phyloP scores from a whole-genome alignment of 768 basidiomycete species.

The Panellus pusillus region DNA sequence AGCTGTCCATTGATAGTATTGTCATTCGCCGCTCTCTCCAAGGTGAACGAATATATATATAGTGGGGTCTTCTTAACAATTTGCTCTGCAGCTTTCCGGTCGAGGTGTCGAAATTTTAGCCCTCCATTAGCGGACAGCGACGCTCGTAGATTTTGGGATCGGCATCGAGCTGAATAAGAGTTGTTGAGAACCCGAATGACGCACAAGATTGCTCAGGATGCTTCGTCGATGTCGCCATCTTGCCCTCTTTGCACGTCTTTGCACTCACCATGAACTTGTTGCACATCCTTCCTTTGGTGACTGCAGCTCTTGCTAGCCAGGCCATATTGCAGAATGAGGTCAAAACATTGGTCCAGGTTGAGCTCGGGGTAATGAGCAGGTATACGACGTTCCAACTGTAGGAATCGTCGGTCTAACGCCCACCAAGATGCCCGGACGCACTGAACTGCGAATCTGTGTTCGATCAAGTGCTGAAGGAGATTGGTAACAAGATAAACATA shows the following conservation, averaged over 20 bases:
- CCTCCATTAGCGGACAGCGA: constrained; percentile 63
- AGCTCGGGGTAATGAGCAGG: constrained; percentile 54
- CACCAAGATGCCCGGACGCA: constrained; percentile 67
- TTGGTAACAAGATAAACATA: constrained; percentile 64
- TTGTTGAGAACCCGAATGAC: background rate
- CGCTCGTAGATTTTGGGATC: constrained; percentile 57
- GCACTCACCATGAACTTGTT: background rate
- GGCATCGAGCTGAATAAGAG: constrained; percentile 21
- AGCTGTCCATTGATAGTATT: constrained; percentile 70
- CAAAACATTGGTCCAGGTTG: constrained; percentile 43
- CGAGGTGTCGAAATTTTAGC: constrained; percentile 77
- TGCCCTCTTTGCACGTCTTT: background rate
- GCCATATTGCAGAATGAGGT: background rate
- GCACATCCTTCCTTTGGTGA: background rate
- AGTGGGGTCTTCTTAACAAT: background rate
- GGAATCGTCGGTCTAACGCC: background rate
- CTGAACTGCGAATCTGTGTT: constrained; percentile 77
- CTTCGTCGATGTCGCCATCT: background rate
- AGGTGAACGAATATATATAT: constrained; percentile 39
- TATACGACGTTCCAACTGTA: background rate
- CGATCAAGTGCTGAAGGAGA: constrained; percentile 64
- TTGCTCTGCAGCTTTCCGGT: constrained; percentile 58
- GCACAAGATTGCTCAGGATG: constrained; percentile 8
- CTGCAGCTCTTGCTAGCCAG: background rate
- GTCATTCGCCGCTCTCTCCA: constrained; percentile 69